A percentile compares a stretch with the other conserved stretches of the same genome.
These are phyloP conservation scores for Rhodocollybia butyracea DNA, from an alignment of 768 basidiomycete species.

Conservation along the genomic window DNA sequence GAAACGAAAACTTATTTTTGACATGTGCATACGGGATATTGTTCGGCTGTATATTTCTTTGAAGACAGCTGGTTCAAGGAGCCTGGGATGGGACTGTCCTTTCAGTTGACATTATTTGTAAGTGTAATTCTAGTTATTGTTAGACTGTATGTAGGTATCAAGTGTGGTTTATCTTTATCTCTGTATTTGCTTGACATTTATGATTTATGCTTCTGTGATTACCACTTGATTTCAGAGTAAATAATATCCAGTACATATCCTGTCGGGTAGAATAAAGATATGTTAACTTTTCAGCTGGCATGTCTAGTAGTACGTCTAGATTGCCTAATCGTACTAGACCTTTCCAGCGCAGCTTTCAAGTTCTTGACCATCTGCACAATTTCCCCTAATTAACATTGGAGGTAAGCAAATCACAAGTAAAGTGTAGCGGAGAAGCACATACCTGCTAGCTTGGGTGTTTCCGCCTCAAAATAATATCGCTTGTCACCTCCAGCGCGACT, in stretches of 20 bases:
- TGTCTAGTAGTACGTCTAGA: slow-evolving; percentile 63
- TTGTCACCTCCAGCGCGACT: slow-evolving; percentile 75
- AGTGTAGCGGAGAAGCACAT: slow-evolving; percentile 23
- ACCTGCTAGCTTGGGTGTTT: slow-evolving; percentile 79
- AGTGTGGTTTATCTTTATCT: background rate
- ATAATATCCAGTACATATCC: too few species aligned
- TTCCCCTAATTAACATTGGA: too few species aligned
- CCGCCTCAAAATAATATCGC: slow-evolving; percentile 96
- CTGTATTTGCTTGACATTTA: background rate
- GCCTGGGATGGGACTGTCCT: too few species aligned
- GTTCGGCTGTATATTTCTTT: too few species aligned
- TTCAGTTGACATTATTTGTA: background rate
- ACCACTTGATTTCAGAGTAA: too few species aligned
- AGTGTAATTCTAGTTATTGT: background rate
- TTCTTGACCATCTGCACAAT: slow-evolving; percentile 72
- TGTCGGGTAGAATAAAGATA: too few species aligned
- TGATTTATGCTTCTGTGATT: too few species aligned
- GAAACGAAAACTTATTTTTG: too few species aligned
- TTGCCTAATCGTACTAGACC: slow-evolving; percentile 60
- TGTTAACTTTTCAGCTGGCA: background rate
- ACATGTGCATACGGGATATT: too few species aligned
- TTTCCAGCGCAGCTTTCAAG: slow-evolving; percentile 62
- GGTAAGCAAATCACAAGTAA: slow-evolving; percentile 3
- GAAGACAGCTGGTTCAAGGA: too few species aligned
- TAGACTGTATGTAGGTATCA: too few species aligned